phyloP scores from a whole-genome alignment of 2,329 filamentous ascomycete genomes.

The Alternaria arborescens region DNA sequence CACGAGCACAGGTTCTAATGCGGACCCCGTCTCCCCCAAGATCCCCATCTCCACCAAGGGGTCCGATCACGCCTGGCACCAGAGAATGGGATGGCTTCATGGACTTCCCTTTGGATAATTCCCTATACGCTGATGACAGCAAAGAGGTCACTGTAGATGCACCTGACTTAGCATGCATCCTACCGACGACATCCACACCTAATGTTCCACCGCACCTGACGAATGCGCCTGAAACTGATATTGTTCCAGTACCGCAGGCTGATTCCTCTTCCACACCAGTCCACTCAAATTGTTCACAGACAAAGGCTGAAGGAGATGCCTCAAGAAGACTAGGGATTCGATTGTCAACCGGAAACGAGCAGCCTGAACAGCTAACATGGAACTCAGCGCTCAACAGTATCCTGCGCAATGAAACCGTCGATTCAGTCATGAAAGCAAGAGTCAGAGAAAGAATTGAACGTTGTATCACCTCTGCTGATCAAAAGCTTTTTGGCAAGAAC shows the following conservation, averaged over 20 bases:
- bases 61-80: conserved; percentile 11
- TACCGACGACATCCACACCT: background rate
- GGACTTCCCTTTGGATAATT: conserved; percentile 11
- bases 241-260: background rate
- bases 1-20: background rate
- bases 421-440: conserved; percentile 8
- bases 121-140: background rate
- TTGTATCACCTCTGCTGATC: background rate
- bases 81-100: conserved; percentile 15
- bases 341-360: background rate
- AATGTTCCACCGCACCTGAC: background rate
- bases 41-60: conserved; percentile 1
- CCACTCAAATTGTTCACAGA: background rate
- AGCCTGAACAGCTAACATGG: conserved; percentile 18
- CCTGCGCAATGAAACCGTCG: conserved; percentile 9
- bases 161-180: background rate
- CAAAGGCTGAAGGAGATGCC: background rate
- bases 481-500: background rate
- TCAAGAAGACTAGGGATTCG: background rate
- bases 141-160: background rate
- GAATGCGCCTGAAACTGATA: background rate
- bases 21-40: background rate
- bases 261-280: background rate
- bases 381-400: conserved; percentile 18
- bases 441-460: conserved; percentile 11